Evolutionary conservation across 192 early-diverging fungal genomes (phyloP), one percentile per base, ranked within the genome.

Genomic region (Backusella tuberculispora): DNA sequence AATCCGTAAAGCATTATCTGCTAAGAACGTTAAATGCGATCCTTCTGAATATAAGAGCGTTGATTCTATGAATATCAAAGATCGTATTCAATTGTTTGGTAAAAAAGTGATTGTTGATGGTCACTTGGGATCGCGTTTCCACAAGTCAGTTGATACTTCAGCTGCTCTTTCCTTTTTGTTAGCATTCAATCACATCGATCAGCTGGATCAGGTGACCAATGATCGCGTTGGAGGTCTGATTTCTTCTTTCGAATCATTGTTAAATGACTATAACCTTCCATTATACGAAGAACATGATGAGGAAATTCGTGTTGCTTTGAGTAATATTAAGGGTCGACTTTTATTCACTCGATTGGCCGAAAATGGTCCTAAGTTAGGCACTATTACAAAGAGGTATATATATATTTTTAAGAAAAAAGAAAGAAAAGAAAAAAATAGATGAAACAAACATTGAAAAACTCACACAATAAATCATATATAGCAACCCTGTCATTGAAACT

Each of bases 401-500:
- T 72, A 10, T 53, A 26, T 53, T 38, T 45, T 67, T 66, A n/a
- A 48, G 14, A 9, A 17, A 24, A 3, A 45, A 5, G 21, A 26
- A n/a, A n/a, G n/a, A n/a, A n/a, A n/a, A n/a, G n/a, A n/a, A n/a
- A n/a, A n/a, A n/a, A n/a, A n/a, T n/a, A n/a, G 14, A 72, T 24
- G n/a, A 24, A 42, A 47, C 14, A 26, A 44, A 67, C 76, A 24
- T 79, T 72, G 26, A 6, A 37, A 53, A n/a, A 73, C 40, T 78
- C 4, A 60, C 45, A 3, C 17, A 66, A n/a, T n/a, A n/a, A 63
- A 14, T 60, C 46, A n/a, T 74, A 38, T 48, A 42, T 75, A 95
- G 92, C 66, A 87, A 90, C 63, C 95, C 97, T n/a, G 75, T 99
- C 26, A 91, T 96, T n/a, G 97, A 97, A 74, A 90, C 90, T n/a